Evolutionary conservation across 2,329 filamentous ascomycete species (phyloP).

Genomic region (Beauveria scarabaeidicola): DNA sequence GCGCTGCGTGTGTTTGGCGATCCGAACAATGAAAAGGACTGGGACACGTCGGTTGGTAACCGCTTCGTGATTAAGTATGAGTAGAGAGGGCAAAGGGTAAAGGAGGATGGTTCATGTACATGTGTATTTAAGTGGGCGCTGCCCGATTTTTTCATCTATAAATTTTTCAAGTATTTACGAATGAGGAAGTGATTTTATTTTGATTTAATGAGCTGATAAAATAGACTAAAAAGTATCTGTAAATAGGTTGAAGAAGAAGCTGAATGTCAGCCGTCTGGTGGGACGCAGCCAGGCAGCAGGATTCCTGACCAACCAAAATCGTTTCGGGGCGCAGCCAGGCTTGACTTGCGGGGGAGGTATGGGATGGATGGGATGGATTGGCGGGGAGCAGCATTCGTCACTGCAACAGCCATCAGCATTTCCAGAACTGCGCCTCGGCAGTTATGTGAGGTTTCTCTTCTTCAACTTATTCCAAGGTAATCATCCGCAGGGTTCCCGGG

Average conservation of each 20-base stretch:
- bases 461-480: background rate
- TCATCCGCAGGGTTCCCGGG: background rate
- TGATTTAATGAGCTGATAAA: too few species aligned
- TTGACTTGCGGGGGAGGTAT: background rate
- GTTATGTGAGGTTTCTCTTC: too few species aligned
- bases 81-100: background rate
- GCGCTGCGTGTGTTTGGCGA: slow-evolving; percentile 46
- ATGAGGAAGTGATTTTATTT: too few species aligned
- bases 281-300: slow-evolving; percentile 13
- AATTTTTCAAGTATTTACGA: background rate
- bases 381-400: background rate
- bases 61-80: slow-evolving; percentile 38
- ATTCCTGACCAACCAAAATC: slow-evolving; percentile 10
- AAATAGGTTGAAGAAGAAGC: too few species aligned
- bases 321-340: background rate
- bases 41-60: slow-evolving; percentile 34
- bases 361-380: background rate
- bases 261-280: background rate
- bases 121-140: background rate
- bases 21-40: slow-evolving; percentile 33
- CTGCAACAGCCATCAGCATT: too few species aligned
- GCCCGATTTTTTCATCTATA: background rate
- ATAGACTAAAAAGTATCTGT: too few species aligned
- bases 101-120: background rate
- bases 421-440: too few species aligned